Conservation (phyloP, 2,329 filamentous ascomycete genomes). For the Paecilomyces formosus region DNA sequence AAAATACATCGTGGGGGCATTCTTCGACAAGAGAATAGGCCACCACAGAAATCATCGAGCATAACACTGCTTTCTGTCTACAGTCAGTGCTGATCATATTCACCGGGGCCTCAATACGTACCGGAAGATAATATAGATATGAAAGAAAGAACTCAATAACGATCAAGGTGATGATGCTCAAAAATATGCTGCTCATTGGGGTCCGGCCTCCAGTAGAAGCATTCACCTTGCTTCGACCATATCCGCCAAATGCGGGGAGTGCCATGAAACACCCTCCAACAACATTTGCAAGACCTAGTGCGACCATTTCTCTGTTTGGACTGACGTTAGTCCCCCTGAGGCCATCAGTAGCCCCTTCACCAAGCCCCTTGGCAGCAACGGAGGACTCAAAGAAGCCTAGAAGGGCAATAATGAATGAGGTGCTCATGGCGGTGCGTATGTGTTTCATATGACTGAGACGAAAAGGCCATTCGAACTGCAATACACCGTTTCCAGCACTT, state of each 20-base stretch:
- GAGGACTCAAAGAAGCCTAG: conserved; percentile 98
- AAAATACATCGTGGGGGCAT: conserved; percentile 81
- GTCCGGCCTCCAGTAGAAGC: conserved; percentile 84
- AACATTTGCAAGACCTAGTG: conserved; percentile 84
- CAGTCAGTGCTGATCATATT: conserved; percentile 1
- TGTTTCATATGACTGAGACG: conserved; percentile 67
- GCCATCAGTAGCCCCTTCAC: conserved; percentile 52
- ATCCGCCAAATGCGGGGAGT: conserved; percentile 89
- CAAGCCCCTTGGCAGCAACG: conserved; percentile 86
- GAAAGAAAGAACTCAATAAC: conserved; percentile 77
- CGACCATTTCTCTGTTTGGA: conserved; percentile 87
- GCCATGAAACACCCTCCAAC: conserved; percentile 87
- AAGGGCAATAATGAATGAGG: conserved; percentile 85
- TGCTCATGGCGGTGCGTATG: conserved; percentile 79
- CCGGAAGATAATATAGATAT: conserved; percentile 92
- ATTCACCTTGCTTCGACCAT: conserved; percentile 93
- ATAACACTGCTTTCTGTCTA: conserved; percentile 78
- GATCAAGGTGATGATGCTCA: conserved; percentile 74
- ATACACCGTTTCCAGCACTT: conserved; percentile 60
- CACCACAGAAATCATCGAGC: conserved; percentile 89
- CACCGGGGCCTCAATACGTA: conserved; percentile 41
- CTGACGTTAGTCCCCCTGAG: conserved; percentile 77
- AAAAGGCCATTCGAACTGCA: conserved; percentile 83
- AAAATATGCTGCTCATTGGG: conserved; percentile 84
- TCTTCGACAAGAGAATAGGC: conserved; percentile 94